Evolutionary conservation across 768 basidiomycete genomes (phyloP).

Genomic region (Agrocybe praecox): DNA sequence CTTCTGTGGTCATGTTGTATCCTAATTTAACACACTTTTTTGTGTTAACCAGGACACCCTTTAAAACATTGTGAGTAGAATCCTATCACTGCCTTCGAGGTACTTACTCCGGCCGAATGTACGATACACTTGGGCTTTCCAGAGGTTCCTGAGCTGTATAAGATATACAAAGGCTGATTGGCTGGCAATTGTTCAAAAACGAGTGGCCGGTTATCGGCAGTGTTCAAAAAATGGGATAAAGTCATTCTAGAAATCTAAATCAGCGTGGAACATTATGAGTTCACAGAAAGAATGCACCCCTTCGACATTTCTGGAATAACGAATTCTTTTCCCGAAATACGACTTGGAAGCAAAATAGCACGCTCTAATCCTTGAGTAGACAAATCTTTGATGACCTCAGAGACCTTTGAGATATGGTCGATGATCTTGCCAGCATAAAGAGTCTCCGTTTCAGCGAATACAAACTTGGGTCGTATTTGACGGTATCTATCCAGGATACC

Average conservation of each 20-base stretch:
- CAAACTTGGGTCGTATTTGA: slow-evolving; percentile 72
- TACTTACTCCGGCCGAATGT: slow-evolving; percentile 69
- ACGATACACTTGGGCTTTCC: slow-evolving; percentile 87
- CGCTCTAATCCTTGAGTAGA: slow-evolving; percentile 48
- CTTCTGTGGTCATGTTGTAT: slow-evolving; percentile 44
- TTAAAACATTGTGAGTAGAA: not conserved
- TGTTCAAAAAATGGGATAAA: slow-evolving; percentile 54
- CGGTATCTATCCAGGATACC: slow-evolving; percentile 48
- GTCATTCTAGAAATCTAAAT: slow-evolving; percentile 32
- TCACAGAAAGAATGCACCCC: slow-evolving; percentile 24
- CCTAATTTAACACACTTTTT: slow-evolving; percentile 59
- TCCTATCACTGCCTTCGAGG: not conserved
- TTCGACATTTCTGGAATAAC: slow-evolving; percentile 28
- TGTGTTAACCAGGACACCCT: slow-evolving; percentile 77
- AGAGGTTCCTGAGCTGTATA: slow-evolving; percentile 88
- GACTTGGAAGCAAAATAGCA: slow-evolving; percentile 62
- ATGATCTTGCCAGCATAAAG: slow-evolving; percentile 63
- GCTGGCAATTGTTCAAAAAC: slow-evolving; percentile 76
- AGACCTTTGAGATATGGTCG: slow-evolving; percentile 55
- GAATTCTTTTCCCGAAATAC: slow-evolving; percentile 47
- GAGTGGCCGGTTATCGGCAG: slow-evolving; percentile 50
- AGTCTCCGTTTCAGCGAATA: slow-evolving; percentile 71
- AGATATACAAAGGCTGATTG: slow-evolving; percentile 76
- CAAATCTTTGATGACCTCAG: slow-evolving; percentile 54
- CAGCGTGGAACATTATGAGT: not conserved